Evolutionary conservation across 306 rosid species (phyloP), one percentile per base, ranked within the genome.

Genomic region (Nissolia schottii): DNA sequence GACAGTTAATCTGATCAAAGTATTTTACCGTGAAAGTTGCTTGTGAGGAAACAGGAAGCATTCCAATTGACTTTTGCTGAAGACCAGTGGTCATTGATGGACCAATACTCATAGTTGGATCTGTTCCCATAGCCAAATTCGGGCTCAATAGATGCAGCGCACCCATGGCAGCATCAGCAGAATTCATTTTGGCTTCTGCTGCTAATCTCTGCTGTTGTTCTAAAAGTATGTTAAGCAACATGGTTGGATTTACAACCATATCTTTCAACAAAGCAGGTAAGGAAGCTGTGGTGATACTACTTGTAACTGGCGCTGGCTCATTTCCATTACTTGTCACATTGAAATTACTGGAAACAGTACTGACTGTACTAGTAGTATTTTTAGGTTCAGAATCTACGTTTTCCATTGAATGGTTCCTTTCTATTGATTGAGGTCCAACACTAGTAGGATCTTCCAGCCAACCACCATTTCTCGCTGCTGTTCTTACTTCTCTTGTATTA

Each of bases 161-260:
- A 70, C 56, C 63, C 55, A 73, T 64, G 41, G 81, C 74, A 76
- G 84, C 76, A 73, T 86, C 95, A 64, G 74, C 75, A 53, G 83
- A 77, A 20, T 80, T 86, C 74, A 51, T 87, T 67, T 64, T 75
- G 78, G 86, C 67, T 72, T 93, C 97, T 59, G 82, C 83, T 22
- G 81, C 82, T 69, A 83, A 71, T 71, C 64, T 79, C 46, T 84
- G 90, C 15, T 81, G 91, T 59, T 87, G 90, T 31, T 79, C 93
- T 31, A 78, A 65, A 71, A 91, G 83, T 66, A 95, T 13, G 79
- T 83, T 82, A 53, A 85, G 23, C 61, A 95, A 78, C 85, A 91
- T 82, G 61, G 90, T 73, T 50, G 97, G 99, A 79, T 91, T 95
- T 81, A 88, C 93, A 77, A 80, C 90, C 41, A 86, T 76, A 71